Conservation (phyloP, 1,284 basidiomycete genomes). For the Thelephora terrestris region DNA sequence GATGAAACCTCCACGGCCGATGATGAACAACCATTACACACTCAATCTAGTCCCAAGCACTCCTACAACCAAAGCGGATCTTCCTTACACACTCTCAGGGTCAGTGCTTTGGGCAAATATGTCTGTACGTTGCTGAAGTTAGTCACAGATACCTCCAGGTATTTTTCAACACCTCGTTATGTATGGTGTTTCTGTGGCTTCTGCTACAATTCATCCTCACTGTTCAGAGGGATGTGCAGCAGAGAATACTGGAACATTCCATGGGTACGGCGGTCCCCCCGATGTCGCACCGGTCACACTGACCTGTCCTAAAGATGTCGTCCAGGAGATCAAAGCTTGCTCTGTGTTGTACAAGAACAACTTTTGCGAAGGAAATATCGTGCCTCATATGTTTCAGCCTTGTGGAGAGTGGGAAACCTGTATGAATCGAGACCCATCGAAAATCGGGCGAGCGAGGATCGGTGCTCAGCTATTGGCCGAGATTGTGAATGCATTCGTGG, state of each 20-base stretch:
- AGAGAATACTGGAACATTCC: constrained; percentile 83
- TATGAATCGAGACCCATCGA: constrained; percentile 88
- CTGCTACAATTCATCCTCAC: constrained; percentile 81
- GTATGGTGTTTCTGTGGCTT: constrained; percentile 79
- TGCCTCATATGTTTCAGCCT: constrained; percentile 78
- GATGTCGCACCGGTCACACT: neutral
- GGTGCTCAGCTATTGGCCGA: constrained; percentile 94
- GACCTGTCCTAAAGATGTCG: constrained; percentile 49
- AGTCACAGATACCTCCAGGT: constrained; percentile 81
- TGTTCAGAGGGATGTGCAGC: constrained; percentile 83
- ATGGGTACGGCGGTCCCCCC: constrained; percentile 49
- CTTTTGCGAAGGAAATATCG: constrained; percentile 64
- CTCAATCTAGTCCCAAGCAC: constrained; percentile 58
- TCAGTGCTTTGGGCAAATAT: constrained; percentile 26
- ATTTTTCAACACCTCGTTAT: constrained; percentile 86
- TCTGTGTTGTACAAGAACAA: constrained; percentile 73
- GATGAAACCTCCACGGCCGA: constrained; percentile 16
- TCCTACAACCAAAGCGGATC: constrained; percentile 42
- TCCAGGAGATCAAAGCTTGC: constrained; percentile 85
- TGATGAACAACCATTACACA: constrained; percentile 65
- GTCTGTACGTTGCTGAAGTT: constrained; percentile 8
- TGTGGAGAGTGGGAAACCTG: constrained; percentile 91
- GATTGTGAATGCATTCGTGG: constrained; percentile 93
- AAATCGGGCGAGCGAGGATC: constrained; percentile 82
- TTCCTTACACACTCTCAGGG: constrained; percentile 74